Evolutionary conservation across 108 stramenopile genomes (phyloP).

Genomic region (Nannochloropsis oceanica): DNA sequence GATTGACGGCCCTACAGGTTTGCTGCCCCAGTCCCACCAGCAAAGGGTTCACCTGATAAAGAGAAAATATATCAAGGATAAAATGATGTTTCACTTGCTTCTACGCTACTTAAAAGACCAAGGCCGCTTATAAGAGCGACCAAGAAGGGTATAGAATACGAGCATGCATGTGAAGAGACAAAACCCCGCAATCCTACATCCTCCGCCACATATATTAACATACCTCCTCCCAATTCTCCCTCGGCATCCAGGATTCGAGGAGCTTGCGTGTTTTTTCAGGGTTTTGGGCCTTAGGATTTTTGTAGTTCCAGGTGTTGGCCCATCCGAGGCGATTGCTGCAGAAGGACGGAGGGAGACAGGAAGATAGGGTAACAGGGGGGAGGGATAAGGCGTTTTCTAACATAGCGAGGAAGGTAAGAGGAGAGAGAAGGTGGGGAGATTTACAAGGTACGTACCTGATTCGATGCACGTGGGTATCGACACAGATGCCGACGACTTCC

Average conservation of each 20-base stretch:
- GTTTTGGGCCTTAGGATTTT: background rate
- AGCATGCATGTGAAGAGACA: background rate
- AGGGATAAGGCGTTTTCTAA: background rate
- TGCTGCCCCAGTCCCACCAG: background rate
- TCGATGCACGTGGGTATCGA: conserved; percentile 27
- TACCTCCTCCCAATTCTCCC: conserved; percentile 5
- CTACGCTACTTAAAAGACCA: no score
- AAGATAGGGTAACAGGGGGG: background rate
- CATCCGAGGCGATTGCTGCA: background rate
- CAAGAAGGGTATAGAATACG: no score
- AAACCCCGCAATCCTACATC: background rate
- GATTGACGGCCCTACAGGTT: background rate
- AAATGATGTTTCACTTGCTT: no score
- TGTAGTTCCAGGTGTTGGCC: conserved; percentile 23
- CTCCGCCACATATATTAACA: background rate
- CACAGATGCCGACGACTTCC: conserved; percentile 19
- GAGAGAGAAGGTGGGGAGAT: background rate
- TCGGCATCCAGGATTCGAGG: conserved; percentile 18
- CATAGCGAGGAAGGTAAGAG: background rate
- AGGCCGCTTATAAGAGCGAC: no score
- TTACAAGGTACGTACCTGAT: background rate
- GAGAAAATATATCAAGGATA: background rate
- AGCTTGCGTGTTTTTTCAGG: conserved; percentile 11
- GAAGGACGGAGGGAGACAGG: background rate
- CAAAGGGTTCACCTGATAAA: background rate